Base-by-base conservation (phyloP, 352 stramenopile species). In the Phytophthora sp. region DNA sequence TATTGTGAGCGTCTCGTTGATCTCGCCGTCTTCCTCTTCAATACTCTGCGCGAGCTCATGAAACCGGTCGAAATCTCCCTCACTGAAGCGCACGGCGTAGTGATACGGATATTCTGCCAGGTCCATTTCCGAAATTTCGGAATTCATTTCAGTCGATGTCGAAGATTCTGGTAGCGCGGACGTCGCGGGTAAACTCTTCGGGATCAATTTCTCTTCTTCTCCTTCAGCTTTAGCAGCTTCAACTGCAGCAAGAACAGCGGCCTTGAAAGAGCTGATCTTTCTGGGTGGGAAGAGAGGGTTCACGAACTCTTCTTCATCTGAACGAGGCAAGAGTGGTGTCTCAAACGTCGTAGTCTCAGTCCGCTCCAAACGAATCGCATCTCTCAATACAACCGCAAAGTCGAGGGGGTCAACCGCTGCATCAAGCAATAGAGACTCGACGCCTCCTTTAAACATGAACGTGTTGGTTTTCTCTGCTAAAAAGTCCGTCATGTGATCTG, bases 1-100 rank as follows among this genome's bases (percentile, higher is more conserved):
- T 18, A 67, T 39, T 20, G 39, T 24, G 13, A 67, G 21, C 4
- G 49, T 67, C 26, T 57, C 39, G 31, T 60, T 67, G 24, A 67
- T 51, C 1, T 56, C 29, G 12, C 41, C 59, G 13, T 50, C 59
- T 12, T 60, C 47, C 20, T 50, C 16, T 15, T 60, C 50, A 24
- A 60, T 60, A 18, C 59, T 54, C 20, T 59, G 30, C 57, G 35
- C 57, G 23, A 56, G 15, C 13, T 49, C 44, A 44, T 8, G 33
- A 44, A 63, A 63, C 18, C 4, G 31, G 0, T 58, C 27, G 38
- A 65, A 16, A 41, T 65, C 46, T 26, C 57, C 35, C 4, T 53
- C 27, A 57, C 44, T 65, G 46, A 30, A 52, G 7, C n/a, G 36
- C 11, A 65, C 57, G 1, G 45, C 57, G 33, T 44, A 65, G 9